These are phyloP conservation scores for Nakaseomyces glabratus DNA, from an alignment of 1,139 yeast species.

Conservation along the genomic window DNA sequence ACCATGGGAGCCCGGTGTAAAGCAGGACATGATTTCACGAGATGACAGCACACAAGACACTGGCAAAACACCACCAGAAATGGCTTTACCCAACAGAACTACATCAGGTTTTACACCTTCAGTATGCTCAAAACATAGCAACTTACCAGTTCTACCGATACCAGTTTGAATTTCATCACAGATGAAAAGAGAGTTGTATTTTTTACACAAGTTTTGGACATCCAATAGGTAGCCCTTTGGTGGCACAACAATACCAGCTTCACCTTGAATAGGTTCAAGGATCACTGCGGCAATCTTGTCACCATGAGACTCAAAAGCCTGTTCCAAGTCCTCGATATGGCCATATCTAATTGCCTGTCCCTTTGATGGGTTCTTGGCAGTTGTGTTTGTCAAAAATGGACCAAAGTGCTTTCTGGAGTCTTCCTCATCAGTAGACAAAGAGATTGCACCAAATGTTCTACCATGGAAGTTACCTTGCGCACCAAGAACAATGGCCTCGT, in stretches of 20 bases:
- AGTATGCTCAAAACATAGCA: constrained; percentile 85
- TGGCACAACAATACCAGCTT: constrained; percentile 96
- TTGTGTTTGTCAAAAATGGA: constrained; percentile 77
- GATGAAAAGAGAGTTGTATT: constrained; percentile 78
- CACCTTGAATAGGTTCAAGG: constrained; percentile 97
- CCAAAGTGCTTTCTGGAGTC: constrained; percentile 88
- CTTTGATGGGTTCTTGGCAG: constrained; percentile 59
- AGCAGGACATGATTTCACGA: constrained; percentile 76
- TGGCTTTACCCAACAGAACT: constrained; percentile 84
- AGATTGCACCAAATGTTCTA: constrained; percentile 87
- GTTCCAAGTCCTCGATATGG: constrained; percentile 74
- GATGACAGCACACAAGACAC: constrained; percentile 87
- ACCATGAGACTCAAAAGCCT: constrained; percentile 76
- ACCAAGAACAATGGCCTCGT: constrained; percentile 79
- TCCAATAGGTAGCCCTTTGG: constrained; percentile 67
- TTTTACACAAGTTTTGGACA: constrained; percentile 67
- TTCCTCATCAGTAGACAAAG: constrained; percentile 85
- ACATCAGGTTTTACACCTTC: constrained; percentile 74
- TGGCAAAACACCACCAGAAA: constrained; percentile 91
- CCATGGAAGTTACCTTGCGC: constrained; percentile 93
- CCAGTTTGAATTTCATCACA: constrained; percentile 98
- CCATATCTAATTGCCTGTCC: constrained; percentile 57
- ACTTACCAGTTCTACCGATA: constrained; percentile 92
- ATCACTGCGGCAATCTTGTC: constrained; percentile 85
- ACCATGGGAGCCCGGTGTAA: constrained; percentile 95